Evolutionary conservation across 169 alveolate genomes (phyloP).

Genomic region (Plasmodium coatneyi): DNA sequence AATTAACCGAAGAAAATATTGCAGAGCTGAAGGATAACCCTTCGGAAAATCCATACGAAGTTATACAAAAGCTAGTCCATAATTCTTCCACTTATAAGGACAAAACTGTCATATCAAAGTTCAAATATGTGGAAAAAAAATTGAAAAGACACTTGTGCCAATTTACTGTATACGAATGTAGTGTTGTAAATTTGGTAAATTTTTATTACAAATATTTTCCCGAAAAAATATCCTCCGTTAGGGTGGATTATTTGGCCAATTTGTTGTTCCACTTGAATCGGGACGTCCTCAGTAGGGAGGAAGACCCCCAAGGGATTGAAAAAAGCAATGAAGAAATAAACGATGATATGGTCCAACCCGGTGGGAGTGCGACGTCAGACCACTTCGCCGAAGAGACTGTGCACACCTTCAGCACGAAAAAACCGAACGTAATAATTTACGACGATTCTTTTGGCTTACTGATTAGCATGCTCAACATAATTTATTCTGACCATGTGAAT

Average conservation of each 20-base stretch:
- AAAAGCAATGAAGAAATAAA: neutral
- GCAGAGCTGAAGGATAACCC: conserved; percentile 14
- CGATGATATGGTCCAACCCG: too few relatives aligned
- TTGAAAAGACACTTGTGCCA: conserved; percentile 68
- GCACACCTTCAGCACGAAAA: neutral
- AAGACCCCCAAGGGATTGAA: neutral
- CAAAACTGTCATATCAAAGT: conserved; percentile 57
- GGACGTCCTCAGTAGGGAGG: neutral
- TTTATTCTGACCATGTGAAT: conserved; percentile 26
- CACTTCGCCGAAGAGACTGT: neutral
- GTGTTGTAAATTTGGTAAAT: neutral
- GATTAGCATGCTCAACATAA: conserved; percentile 30
- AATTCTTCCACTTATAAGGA: conserved; percentile 47
- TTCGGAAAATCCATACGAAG: conserved; percentile 57
- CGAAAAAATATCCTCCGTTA: conserved; percentile 31
- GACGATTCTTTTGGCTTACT: conserved; percentile 54
- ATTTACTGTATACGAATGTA: conserved; percentile 66
- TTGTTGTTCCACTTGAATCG: conserved; percentile 44
- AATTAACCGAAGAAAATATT: conserved; percentile 58
- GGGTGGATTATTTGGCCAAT: conserved; percentile 42
- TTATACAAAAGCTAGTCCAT: conserved; percentile 25
- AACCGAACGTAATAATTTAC: conserved; percentile 35
- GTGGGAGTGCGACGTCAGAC: neutral
- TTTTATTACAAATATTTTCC: conserved; percentile 65
- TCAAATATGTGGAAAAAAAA: conserved; percentile 52